Evolutionary conservation across 306 rosid species (phyloP).

Genomic region (Macrotyloma uniflorum): DNA sequence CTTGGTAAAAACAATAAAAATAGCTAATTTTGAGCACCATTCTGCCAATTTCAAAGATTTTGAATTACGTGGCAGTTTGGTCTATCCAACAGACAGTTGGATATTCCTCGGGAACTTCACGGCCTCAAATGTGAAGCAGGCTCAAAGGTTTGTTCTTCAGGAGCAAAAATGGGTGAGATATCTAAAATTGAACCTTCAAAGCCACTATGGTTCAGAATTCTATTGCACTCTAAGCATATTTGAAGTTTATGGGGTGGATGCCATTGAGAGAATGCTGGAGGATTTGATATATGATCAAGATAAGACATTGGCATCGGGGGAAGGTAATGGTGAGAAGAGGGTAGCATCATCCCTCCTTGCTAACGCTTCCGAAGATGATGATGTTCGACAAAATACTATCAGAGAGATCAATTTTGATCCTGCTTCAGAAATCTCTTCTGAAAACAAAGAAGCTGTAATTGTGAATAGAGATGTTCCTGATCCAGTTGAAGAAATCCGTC

Average conservation of each 20-base stretch:
- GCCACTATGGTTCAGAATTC: slow-evolving; percentile 87
- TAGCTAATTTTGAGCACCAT: slow-evolving; percentile 93
- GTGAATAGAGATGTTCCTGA: slow-evolving; percentile 56
- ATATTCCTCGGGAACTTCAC: slow-evolving; percentile 74
- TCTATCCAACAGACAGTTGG: slow-evolving; percentile 88
- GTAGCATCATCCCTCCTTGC: slow-evolving; percentile 38
- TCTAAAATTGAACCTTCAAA: slow-evolving; percentile 74
- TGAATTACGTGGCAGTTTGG: slow-evolving; percentile 79
- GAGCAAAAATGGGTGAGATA: slow-evolving; percentile 96
- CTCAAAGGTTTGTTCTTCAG: slow-evolving; percentile 69
- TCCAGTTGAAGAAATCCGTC: slow-evolving; percentile 68
- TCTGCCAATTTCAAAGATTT: slow-evolving; percentile 85
- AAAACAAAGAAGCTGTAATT: slow-evolving; percentile 46
- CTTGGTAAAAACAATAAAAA: slow-evolving; percentile 76
- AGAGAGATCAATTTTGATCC: slow-evolving; percentile 45
- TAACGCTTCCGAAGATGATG: slow-evolving; percentile 43
- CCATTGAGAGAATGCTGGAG: slow-evolving; percentile 89
- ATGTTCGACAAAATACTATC: slow-evolving; percentile 25
- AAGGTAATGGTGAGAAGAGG: slow-evolving; percentile 55
- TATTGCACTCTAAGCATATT: slow-evolving; percentile 81
- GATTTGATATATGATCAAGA: slow-evolving; percentile 73
- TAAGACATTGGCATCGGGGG: slow-evolving; percentile 46
- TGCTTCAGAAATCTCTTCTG: slow-evolving; percentile 41
- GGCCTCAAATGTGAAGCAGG: slow-evolving; percentile 81
- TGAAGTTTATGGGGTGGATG: slow-evolving; percentile 92